A percentile compares a stretch with the other conserved stretches of the same genome.
phyloP scores from a whole-genome alignment of 768 basidiomycete genomes.

The Trametes meyenii region DNA sequence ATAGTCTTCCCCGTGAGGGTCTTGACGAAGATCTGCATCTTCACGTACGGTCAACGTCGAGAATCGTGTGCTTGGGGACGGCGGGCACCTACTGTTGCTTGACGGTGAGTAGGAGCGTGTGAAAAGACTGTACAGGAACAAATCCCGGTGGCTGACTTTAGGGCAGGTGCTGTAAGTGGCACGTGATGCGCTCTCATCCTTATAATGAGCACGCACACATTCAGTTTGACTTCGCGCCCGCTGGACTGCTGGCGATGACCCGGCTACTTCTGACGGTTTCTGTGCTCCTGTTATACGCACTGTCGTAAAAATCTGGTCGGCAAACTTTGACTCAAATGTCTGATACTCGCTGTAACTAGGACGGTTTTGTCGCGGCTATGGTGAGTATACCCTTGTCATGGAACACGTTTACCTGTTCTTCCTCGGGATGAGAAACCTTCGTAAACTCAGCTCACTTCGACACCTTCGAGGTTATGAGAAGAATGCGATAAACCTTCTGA shows the following conservation, averaged over 20 bases:
- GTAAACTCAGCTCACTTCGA: conserved; percentile 73
- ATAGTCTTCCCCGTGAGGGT: conserved; percentile 97
- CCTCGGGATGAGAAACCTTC: conserved; percentile 36
- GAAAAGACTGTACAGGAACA: conserved; percentile 36
- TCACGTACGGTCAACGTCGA: conserved; percentile 29
- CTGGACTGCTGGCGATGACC: not conserved
- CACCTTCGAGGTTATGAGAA: conserved; percentile 54
- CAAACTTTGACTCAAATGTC: too few relatives aligned
- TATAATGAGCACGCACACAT: conserved; percentile 2
- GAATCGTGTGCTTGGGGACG: conserved; percentile 24
- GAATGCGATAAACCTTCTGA: conserved; percentile 49
- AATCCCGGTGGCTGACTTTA: conserved; percentile 32
- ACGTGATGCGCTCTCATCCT: conserved; percentile 1
- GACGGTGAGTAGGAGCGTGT: conserved; percentile 31
- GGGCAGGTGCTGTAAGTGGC: conserved; percentile 27
- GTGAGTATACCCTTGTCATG: not conserved
- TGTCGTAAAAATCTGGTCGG: too few relatives aligned
- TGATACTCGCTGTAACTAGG: not conserved
- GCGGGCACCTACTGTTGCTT: conserved; percentile 25
- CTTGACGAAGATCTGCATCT: conserved; percentile 72
- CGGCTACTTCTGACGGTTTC: not conserved
- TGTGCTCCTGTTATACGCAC: too few relatives aligned
- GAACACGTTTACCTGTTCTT: not conserved
- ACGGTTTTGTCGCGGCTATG: not conserved
- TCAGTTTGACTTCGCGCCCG: not conserved